Base-by-base conservation (phyloP, 208 protist genomes). In the Porcisia deanei region DNA sequence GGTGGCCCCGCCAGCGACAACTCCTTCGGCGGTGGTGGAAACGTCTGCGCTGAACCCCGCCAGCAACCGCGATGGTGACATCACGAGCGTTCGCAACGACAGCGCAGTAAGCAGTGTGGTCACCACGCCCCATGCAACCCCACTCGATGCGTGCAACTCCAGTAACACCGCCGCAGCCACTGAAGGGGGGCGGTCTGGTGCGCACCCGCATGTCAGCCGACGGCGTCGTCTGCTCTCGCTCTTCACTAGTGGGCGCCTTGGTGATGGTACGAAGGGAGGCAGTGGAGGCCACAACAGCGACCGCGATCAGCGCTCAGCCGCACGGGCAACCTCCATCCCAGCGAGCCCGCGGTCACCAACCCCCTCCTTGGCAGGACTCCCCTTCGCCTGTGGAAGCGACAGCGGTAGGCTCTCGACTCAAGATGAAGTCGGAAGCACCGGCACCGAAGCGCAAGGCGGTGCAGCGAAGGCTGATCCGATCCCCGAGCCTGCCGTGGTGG, bases 231-330 rank as follows among this genome's bases (percentile, higher is more conserved):
- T 87, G 16, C 20, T 84, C 12, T 79, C 73, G 12, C 76, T 87
- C 57, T 84, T 80, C 69, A 75, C 79, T 20, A 57, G 61, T 58
- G 77, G 67, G n/a, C 78, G 81, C 39, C 74, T 81, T 41, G 75
- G 71, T 53, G 61, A 58, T 54, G 39, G 14, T 22, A 30, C 30
- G 30, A 30, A 30, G 30, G 30, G 30, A 30, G 18, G 2, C 3
- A 66, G n/a, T 47, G 39, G 61, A 2, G 61, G 61, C 61, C 12
- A 34, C 61, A 66, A 25, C 61, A 49, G 61, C 61, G 22, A 22
- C 61, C 39, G 61, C 39, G 39, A 45, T 22, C 61, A 39, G 37
- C 37, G 60, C 20, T 30, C 60, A 30, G 41, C 39, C 20, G 47
- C 53, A 9, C 37, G 53, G 67, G 1, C 61, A 25, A 47, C 16